phyloP scores from a whole-genome alignment of 257 asterid species.

The Paraleonurus japonicus region DNA sequence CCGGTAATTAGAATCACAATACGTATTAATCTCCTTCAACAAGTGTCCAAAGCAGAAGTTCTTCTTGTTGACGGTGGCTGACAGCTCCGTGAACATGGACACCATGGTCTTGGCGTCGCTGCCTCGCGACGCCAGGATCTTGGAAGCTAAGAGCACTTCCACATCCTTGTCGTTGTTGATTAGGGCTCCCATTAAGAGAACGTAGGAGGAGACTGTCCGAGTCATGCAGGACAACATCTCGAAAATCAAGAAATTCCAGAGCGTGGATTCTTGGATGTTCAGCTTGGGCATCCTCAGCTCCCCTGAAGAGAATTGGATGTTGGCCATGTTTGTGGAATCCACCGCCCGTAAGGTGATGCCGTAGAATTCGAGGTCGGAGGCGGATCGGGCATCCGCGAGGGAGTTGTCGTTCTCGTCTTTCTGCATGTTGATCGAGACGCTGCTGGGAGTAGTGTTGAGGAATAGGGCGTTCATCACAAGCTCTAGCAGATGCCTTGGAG shows the following conservation, averaged over 20 bases:
- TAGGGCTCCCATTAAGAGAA: slow-evolving; percentile 17
- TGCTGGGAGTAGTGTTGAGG: not conserved
- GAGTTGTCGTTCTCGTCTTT: not conserved
- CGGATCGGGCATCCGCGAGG: not conserved
- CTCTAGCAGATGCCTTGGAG: slow-evolving; percentile 16
- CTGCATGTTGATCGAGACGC: not conserved
- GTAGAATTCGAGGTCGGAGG: slow-evolving; percentile 15
- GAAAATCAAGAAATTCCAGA: slow-evolving; percentile 23
- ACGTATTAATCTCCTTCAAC: not conserved
- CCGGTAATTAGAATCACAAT: not conserved
- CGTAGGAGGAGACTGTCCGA: slow-evolving; percentile 2
- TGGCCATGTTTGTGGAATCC: not conserved
- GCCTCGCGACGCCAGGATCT: not conserved
- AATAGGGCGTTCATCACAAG: slow-evolving; percentile 14
- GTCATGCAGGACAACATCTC: not conserved
- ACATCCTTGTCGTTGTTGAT: slow-evolving; percentile 16
- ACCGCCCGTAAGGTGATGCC: slow-evolving; percentile 6
- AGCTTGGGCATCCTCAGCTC: not conserved
- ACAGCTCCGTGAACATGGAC: slow-evolving; percentile 7
- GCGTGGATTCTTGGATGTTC: slow-evolving; percentile 1
- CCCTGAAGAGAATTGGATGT: slow-evolving; percentile 7
- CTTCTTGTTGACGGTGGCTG: not conserved
- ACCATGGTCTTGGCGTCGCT: slow-evolving; percentile 5
- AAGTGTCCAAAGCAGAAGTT: not conserved
- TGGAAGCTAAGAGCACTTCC: not conserved